Evolutionary conservation across 2,329 filamentous ascomycete genomes (phyloP), one percentile per base, ranked within the genome.

Genomic region (Cytospora schulzeri): DNA sequence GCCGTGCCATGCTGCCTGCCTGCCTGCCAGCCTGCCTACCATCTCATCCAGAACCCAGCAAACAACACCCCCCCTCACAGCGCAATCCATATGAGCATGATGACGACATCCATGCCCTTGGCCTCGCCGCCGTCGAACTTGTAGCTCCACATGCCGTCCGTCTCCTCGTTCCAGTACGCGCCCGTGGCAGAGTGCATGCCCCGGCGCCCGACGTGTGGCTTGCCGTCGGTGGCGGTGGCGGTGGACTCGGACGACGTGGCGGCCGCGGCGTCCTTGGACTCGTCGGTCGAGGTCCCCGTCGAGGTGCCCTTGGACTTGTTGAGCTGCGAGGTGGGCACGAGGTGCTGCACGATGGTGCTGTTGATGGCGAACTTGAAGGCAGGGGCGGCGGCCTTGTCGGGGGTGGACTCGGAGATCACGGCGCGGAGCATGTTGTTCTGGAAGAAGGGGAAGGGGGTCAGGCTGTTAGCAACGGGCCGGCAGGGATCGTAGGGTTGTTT

Each of bases 331-430:
- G 86, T 89, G 62, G 89, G 86, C 24, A 90, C 86, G 38, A 94
- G 83, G 81, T 98, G 94, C 82, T 99, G 94, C 71, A 98, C 96
- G 75, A 98, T 97, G 70, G 94, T 98, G 82, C 92, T 96, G 84
- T 97, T 98, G 80, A 96, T 93, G 71, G 93, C 92, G 80, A 94
- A 98, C 79, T 98, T 98, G 86, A 89, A 97, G 19, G 81, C 78
- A 6, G 91, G 89, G 29, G 85, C 80, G 31, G 82, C 78, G 66
- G 82, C 80, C 67, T 83, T 79, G 56, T 83, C 76, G 22, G 86
- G 83, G 22, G 85, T 87, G 58, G 89, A 88, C 75, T 93, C 91
- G 70, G 89, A 88, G 77, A 94, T 92, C 69, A 94, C 83, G 60
- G 88, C 84, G 74, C 90, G 88, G 69, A 95, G 88, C 75, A 94